Percentiles rank a stretch among this genome's conserved stretches.
Evolutionary conservation across 2,329 filamentous ascomycete genomes (phyloP).

Genomic region (Arthrobotrys sinensis): DNA sequence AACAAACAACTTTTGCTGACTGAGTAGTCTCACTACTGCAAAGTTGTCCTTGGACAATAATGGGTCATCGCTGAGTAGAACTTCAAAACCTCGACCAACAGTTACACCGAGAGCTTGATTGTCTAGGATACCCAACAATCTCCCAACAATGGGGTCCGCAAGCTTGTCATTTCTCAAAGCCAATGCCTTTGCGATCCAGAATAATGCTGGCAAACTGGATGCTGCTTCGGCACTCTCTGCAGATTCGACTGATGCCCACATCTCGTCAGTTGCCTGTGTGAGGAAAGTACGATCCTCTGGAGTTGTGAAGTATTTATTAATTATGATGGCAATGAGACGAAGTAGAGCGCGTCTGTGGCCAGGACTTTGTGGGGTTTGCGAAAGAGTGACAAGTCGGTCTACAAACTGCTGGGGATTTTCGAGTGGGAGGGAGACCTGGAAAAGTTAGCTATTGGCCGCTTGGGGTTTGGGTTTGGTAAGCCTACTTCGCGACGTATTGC

Average conservation of each 20-base stretch:
- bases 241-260: slow-evolving; percentile 41
- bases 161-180: slow-evolving; percentile 68
- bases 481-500: slow-evolving; percentile 63
- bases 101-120: slow-evolving; percentile 70
- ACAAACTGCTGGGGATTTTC: slow-evolving; percentile 65
- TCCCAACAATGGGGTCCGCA: slow-evolving; percentile 59
- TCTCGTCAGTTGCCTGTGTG: slow-evolving; percentile 42
- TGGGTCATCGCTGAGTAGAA: slow-evolving; percentile 75
- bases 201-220: slow-evolving; percentile 72
- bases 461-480: background rate
- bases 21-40: slow-evolving; percentile 75
- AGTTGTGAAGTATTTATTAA: slow-evolving; percentile 67
- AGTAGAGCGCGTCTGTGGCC: slow-evolving; percentile 68
- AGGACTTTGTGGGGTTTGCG: slow-evolving; percentile 65
- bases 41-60: slow-evolving; percentile 75
- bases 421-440: slow-evolving; percentile 61
- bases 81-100: slow-evolving; percentile 74
- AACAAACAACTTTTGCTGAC: slow-evolving; percentile 77
- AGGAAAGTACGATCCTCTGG: slow-evolving; percentile 59
- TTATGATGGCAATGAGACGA: slow-evolving; percentile 67
- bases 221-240: slow-evolving; percentile 65
- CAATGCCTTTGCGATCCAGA: slow-evolving; percentile 76
- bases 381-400: slow-evolving; percentile 66
- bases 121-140: slow-evolving; percentile 64
- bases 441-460: slow-evolving; percentile 10